Percentiles rank a stretch among this genome's conserved stretches.
phyloP scores from a whole-genome alignment of 495 filamentous ascomycete species.

The Astrocystis sublimbata region DNA sequence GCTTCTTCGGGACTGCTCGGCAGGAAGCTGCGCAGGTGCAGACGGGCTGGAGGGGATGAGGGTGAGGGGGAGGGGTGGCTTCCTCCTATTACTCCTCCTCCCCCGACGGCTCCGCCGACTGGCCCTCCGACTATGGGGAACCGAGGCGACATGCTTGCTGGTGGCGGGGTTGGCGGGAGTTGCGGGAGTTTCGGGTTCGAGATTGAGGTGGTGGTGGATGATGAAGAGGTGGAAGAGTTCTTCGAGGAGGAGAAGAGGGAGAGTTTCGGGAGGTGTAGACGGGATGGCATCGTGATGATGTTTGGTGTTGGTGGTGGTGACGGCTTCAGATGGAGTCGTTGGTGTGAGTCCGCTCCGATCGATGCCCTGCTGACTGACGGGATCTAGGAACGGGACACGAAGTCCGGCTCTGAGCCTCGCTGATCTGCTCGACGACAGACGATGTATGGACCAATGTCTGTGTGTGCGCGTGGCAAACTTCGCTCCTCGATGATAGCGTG shows the following conservation, averaged over 20 bases:
- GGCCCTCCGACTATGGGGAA: too few relatives aligned
- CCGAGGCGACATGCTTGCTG: neutral
- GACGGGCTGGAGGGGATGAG: constrained; percentile 27
- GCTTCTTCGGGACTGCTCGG: constrained; percentile 26
- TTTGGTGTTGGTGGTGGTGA: neutral
- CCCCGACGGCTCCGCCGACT: too few relatives aligned
- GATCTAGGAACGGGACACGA: neutral
- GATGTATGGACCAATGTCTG: neutral
- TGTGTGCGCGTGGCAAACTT: neutral
- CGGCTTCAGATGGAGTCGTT: neutral
- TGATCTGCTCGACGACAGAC: neutral
- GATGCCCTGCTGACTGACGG: neutral
- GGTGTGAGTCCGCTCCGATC: neutral
- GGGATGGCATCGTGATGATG: constrained; percentile 11
- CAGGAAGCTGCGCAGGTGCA: constrained; percentile 34
- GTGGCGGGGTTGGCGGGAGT: neutral
- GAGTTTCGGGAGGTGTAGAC: constrained; percentile 5
- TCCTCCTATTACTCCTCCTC: too few relatives aligned
- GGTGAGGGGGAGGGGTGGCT: neutral
- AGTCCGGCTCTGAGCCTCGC: neutral
- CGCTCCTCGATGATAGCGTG: neutral
- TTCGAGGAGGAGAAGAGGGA: constrained; percentile 9
- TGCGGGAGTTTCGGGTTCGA: constrained; percentile 41
- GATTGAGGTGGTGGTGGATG: constrained; percentile 40
- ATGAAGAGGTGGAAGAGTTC: constrained; percentile 34